Conservation (phyloP, 1,139 yeast genomes). For the Scheffersomyces segobiensis region DNA sequence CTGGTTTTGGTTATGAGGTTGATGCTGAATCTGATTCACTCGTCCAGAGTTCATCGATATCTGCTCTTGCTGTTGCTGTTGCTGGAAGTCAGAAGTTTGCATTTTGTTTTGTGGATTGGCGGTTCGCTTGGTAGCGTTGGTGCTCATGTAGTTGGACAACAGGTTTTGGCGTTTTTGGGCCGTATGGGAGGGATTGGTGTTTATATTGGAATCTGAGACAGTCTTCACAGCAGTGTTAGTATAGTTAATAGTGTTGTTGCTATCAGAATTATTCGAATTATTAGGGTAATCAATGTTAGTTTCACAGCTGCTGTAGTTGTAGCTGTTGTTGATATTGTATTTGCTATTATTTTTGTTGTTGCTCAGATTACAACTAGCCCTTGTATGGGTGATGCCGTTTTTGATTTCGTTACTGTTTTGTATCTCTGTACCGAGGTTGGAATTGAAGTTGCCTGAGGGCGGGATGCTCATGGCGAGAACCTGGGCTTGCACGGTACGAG, state of each 20-base stretch:
- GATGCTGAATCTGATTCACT: not conserved
- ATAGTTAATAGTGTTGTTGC: not conserved
- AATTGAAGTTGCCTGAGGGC: not conserved
- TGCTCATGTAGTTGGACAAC: slow-evolving; percentile 34
- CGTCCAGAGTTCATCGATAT: not conserved
- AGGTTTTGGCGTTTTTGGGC: slow-evolving; percentile 45
- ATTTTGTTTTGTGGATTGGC: slow-evolving; percentile 25
- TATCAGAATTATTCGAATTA: not conserved
- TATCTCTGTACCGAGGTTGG: not conserved
- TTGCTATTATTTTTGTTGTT: not conserved
- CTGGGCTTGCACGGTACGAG: not conserved
- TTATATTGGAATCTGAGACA: slow-evolving; percentile 5
- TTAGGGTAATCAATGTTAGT: not conserved
- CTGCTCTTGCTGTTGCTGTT: slow-evolving; percentile 1
- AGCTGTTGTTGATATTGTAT: not conserved
- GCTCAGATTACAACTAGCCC: not conserved
- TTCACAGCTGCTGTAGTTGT: not conserved
- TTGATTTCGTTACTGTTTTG: slow-evolving; percentile 1
- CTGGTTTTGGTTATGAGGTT: slow-evolving; percentile 8
- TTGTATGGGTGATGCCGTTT: slow-evolving; percentile 2
- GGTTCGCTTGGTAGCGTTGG: slow-evolving; percentile 36
- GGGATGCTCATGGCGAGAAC: not conserved
- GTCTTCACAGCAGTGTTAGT: not conserved
- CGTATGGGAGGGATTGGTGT: slow-evolving; percentile 2
- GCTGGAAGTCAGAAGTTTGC: slow-evolving; percentile 11